A percentile compares a stretch with the other conserved stretches of the same genome.
phyloP scores from a whole-genome alignment of 2,329 filamentous ascomycete species.

The Sphaerulina vaccinii region DNA sequence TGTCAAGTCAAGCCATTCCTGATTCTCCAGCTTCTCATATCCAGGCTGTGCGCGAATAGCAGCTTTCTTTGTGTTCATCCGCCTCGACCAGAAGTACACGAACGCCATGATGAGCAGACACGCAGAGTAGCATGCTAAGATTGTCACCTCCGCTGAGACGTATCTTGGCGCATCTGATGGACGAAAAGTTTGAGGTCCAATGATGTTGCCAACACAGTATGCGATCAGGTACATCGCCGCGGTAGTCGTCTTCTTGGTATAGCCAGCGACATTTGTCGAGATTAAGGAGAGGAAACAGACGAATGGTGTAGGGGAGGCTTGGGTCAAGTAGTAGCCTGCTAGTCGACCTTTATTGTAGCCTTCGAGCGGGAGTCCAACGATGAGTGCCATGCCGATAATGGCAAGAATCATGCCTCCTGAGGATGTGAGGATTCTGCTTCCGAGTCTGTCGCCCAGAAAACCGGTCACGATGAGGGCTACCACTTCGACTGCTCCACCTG shows the following conservation, averaged over 20 bases:
- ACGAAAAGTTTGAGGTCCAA: constrained; percentile 55
- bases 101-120: constrained; percentile 57
- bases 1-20: constrained; percentile 65
- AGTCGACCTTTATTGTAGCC: constrained; percentile 55
- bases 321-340: constrained; percentile 66
- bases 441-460: constrained; percentile 56
- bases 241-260: constrained; percentile 60
- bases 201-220: constrained; percentile 50
- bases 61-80: constrained; percentile 59
- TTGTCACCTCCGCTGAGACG: constrained; percentile 62
- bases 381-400: constrained; percentile 63
- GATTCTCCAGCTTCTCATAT: constrained; percentile 63
- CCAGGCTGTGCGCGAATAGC: constrained; percentile 51
- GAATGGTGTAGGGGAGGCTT: constrained; percentile 60
- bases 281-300: constrained; percentile 64
- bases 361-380: constrained; percentile 60
- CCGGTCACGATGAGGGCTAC: constrained; percentile 57
- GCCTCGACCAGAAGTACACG: constrained; percentile 64
- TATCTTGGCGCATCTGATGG: constrained; percentile 59
- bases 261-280: constrained; percentile 60
- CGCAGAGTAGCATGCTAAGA: constrained; percentile 59
- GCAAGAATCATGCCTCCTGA: constrained; percentile 52
- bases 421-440: constrained; percentile 58
- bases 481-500: constrained; percentile 65
- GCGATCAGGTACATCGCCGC: constrained; percentile 55